These are phyloP conservation scores for Rhizopus arrhizus DNA, from an alignment of 371 early-diverging fungal genomes.

Conservation along the genomic window DNA sequence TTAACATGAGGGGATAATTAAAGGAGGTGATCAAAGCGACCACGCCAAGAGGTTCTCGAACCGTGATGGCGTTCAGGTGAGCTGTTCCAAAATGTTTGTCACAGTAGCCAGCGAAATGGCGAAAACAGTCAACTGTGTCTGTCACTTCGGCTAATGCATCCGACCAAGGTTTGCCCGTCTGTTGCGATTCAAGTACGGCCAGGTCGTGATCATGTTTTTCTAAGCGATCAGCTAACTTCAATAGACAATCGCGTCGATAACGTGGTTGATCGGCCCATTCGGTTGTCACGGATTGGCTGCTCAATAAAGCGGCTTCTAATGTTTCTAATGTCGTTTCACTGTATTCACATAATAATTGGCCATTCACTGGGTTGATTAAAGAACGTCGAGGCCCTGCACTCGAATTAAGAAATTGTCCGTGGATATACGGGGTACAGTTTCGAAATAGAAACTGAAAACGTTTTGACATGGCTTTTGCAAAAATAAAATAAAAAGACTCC, in stretches of 20 bases:
- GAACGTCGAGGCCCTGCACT: background rate
- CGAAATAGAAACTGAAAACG: background rate
- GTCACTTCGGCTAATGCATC: conserved; percentile 54
- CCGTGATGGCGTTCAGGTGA: conserved; percentile 45
- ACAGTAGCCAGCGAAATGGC: conserved; percentile 77
- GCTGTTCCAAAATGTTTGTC: conserved; percentile 65
- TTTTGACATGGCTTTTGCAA: background rate
- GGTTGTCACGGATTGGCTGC: conserved; percentile 9
- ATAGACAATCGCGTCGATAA: conserved; percentile 64
- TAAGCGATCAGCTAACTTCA: conserved; percentile 66
- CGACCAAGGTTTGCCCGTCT: conserved; percentile 79
- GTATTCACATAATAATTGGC: background rate
- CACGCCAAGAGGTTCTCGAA: conserved; percentile 76
- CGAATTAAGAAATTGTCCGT: conserved; percentile 16
- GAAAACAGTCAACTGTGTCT: conserved; percentile 71
- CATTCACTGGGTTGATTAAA: conserved; percentile 19
- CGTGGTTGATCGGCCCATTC: conserved; percentile 21
- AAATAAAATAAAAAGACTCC: background rate
- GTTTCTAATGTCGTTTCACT: conserved; percentile 17
- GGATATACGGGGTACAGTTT: conserved; percentile 22
- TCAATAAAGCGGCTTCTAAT: conserved; percentile 24
- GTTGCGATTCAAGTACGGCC: conserved; percentile 75
- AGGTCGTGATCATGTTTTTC: conserved; percentile 56
- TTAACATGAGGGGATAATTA: conserved; percentile 78
- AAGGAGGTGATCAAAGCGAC: conserved; percentile 77